Evolutionary conservation across 495 filamentous ascomycete species (phyloP), one percentile per base, ranked within the genome.

Genomic region (Usnea hakonensis): DNA sequence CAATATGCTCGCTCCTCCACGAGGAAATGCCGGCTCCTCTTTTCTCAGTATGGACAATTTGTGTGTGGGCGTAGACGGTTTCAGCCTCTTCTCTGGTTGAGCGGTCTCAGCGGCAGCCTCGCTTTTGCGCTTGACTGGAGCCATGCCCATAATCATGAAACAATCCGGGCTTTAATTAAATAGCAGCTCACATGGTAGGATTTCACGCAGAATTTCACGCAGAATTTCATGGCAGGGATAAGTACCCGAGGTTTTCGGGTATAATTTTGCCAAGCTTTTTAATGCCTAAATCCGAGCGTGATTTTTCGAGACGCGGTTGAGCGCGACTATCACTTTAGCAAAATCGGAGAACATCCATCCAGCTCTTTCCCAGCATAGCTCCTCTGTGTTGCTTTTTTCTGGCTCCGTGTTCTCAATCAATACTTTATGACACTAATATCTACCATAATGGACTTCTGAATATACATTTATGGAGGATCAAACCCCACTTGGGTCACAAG

Each of bases 1-100:
- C 73, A 98, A 77, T 52, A 95, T 80, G 71, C 90, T 94, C 17
- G 82, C 94, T 60, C 94, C 95, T 58, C 94, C 94, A 78, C 94
- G 84, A 70, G 95, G 94, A 71, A 98, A 98, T 33, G 91, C 75
- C 5, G 84, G 83, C 67, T 96, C 94, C 56, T 97, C 93, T 63
- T 90, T 86, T 67, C 84, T 85, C 55, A 86, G 67, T 17, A 83
- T 68, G 32, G 81, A 80, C 54, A 78, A 70, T 63, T 76, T 75
- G 36, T 78, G 74, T 55, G 56, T 30, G 26, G 62, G 44, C 36
- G 57, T 53, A 21, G 53, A 57, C n/a, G 62, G 70, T 66, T 65
- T 78, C 73, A 48, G 73, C 64, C 56, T 74, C 72, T 72, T 73
- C 63, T 33, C 55, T 75, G 77, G 63, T 72, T 73, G 65, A 64